Evolutionary conservation across 257 asterid genomes (phyloP), one percentile per base, ranked within the genome.

Genomic region (Prunella vulgaris): DNA sequence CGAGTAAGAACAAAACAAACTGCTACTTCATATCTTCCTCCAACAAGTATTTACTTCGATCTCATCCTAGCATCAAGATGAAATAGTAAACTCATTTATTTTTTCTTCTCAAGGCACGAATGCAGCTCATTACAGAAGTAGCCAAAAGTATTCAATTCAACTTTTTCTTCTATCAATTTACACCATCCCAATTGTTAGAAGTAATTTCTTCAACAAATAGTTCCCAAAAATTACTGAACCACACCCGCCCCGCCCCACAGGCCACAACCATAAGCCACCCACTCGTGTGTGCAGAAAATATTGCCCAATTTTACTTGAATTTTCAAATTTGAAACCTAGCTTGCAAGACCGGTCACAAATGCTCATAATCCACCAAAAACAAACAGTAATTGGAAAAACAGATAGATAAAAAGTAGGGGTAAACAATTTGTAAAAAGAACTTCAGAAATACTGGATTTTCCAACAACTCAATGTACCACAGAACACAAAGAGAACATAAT

Each of bases 61-160:
- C 32, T n/a, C 35, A 18, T 32, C 15, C 15, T 33, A 10, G 22
- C 64, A 68, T 52, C 54, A 33, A 14, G 25, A 68, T 25, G 13
- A 66, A 32, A 7, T 21, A 9, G 63, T 17, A 18, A 5, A 27
- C 14, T 0, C 2, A 33, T 17, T n/a, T 2, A 22, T n/a, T 40
- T 28, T 27, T 32, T 60, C 66, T 61, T 61, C 52, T 61, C 67
- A 1, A 61, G 51, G 10, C 66, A 60, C 35, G 52, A 60, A 61
- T 18, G 13, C 27, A 5, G 28, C 12, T 9, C 66, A 60, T 38
- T 1, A 30, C 30, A 60, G 35, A 32, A 54, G 18, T 37, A 54
- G 53, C 35, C 40, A 61, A 33, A 35, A 32, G 35, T 24, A 24
- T 24, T 56, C 33, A 24, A 17, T 60, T 35, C 17, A 27, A 27